Conservation (phyloP, 139 green algal genomes). For the Micractinium conductrix region DNA sequence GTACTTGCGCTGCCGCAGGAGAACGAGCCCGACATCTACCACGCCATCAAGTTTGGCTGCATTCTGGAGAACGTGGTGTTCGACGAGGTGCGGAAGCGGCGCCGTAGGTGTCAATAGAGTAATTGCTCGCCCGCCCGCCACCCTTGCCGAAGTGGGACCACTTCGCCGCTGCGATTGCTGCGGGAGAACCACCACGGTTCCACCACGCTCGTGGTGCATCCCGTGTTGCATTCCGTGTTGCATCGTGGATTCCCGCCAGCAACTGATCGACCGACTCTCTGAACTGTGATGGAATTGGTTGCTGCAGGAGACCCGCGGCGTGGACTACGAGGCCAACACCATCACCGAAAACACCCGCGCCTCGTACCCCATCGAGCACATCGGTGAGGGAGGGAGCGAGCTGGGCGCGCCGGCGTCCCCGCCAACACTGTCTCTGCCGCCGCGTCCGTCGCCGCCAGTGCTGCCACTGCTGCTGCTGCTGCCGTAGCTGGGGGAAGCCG, state of each 20-base stretch:
- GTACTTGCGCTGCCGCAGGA: too few relatives aligned
- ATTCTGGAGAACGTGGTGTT: conserved; percentile 96
- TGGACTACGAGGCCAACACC: conserved; percentile 58
- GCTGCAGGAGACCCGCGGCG: conserved; percentile 33
- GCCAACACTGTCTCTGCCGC: too few relatives aligned
- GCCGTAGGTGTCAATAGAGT: not conserved
- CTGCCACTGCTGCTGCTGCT: not conserved
- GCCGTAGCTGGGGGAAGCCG: not conserved
- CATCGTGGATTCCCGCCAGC: too few relatives aligned
- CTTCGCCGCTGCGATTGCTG: too few relatives aligned
- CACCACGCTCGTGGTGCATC: not conserved
- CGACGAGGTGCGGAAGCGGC: conserved; percentile 31
- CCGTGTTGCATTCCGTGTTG: too few relatives aligned
- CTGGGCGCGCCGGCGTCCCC: too few relatives aligned
- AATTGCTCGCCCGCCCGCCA: too few relatives aligned
- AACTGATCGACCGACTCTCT: too few relatives aligned
- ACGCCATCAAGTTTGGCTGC: conserved; percentile 90
- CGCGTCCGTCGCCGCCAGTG: too few relatives aligned
- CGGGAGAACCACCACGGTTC: too few relatives aligned
- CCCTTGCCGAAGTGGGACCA: too few relatives aligned
- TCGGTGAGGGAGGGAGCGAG: conserved; percentile 55
- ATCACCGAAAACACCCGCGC: conserved; percentile 96
- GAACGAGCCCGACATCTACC: conserved; percentile 94
- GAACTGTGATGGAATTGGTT: too few relatives aligned
- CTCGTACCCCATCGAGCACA: conserved; percentile 96